Evolutionary conservation across 2,329 filamentous ascomycete genomes (phyloP).

Genomic region (Cladophialophora carrionii): DNA sequence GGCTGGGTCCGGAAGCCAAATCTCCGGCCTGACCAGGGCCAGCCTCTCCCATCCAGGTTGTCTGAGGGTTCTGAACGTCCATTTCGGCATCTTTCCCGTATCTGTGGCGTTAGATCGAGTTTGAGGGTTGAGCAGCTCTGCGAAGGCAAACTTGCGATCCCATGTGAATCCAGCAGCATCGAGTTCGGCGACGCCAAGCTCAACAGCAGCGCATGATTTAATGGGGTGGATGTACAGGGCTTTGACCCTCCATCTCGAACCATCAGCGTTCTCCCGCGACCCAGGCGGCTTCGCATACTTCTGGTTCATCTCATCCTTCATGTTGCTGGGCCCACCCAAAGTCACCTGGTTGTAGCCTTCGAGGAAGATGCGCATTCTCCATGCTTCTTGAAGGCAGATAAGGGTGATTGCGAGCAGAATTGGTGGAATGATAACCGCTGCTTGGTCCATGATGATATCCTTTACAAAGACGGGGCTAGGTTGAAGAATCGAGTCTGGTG

Average conservation of each 20-base stretch:
- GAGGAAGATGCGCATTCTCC: constrained; percentile 3
- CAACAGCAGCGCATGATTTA: constrained; percentile 78
- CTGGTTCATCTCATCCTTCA: constrained; percentile 58
- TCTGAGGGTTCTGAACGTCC: constrained; percentile 50
- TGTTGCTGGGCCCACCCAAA: constrained; percentile 54
- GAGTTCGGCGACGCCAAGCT: constrained; percentile 67
- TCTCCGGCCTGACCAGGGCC: constrained; percentile 66
- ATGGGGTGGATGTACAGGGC: constrained; percentile 80
- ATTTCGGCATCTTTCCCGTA: constrained; percentile 51
- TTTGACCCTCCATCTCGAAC: constrained; percentile 58
- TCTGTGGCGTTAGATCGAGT: constrained; percentile 27
- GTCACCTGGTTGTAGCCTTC: constrained; percentile 59
- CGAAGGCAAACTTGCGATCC: constrained; percentile 83
- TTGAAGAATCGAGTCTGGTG: not conserved
- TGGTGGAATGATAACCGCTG: constrained; percentile 15
- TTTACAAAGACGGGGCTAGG: not conserved
- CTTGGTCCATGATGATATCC: constrained; percentile 17
- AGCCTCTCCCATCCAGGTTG: constrained; percentile 61
- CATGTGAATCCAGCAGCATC: constrained; percentile 72
- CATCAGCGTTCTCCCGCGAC: constrained; percentile 43
- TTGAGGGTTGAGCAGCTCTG: constrained; percentile 58
- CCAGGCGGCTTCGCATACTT: constrained; percentile 45
- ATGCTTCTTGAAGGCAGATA: constrained; percentile 18
- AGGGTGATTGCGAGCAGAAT: constrained; percentile 20
- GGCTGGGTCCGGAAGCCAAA: constrained; percentile 57